A percentile compares a stretch with the other conserved stretches of the same genome.
Evolutionary conservation across 192 early-diverging fungal genomes (phyloP).

Genomic region (Ambispora gerdemannii): DNA sequence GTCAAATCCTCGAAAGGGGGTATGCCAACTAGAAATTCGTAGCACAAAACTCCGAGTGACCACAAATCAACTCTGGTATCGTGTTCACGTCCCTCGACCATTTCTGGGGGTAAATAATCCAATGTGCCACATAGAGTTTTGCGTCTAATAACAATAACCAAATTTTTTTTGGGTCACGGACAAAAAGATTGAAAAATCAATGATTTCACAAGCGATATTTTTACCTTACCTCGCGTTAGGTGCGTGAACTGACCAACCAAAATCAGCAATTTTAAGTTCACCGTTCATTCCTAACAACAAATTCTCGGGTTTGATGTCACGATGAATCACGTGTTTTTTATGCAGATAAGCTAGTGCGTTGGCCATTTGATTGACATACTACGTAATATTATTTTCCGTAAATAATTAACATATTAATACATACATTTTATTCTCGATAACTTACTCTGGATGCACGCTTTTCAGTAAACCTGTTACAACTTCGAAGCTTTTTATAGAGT

Average conservation of each 20-base stretch:
- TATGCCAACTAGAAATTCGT: constrained; percentile 86
- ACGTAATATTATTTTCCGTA: not conserved
- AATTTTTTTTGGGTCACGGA: not conserved
- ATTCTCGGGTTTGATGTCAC: constrained; percentile 98
- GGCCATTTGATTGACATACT: constrained; percentile 75
- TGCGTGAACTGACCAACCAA: constrained; percentile 95
- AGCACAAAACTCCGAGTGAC: constrained; percentile 88
- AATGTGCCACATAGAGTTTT: constrained; percentile 90
- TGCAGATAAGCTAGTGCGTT: constrained; percentile 85
- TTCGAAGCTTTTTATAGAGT: constrained; percentile 80
- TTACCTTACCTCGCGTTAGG: constrained; percentile 56
- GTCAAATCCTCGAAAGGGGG: constrained; percentile 78
- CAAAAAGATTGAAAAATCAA: not conserved
- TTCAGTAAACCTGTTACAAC: constrained; percentile 70
- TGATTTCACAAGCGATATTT: not conserved
- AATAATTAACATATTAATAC: not conserved
- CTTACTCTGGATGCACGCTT: constrained; percentile 65
- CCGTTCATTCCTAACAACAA: constrained; percentile 81
- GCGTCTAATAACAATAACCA: constrained; percentile 38
- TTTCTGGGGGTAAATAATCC: constrained; percentile 95
- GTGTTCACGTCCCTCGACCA: constrained; percentile 85
- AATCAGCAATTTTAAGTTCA: constrained; percentile 94
- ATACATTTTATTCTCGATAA: no score
- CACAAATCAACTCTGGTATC: constrained; percentile 83
- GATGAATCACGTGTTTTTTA: constrained; percentile 86